Evolutionary conservation across 768 basidiomycete genomes (phyloP), one percentile per base, ranked within the genome.

Genomic region (Leucosporidium scottii): DNA sequence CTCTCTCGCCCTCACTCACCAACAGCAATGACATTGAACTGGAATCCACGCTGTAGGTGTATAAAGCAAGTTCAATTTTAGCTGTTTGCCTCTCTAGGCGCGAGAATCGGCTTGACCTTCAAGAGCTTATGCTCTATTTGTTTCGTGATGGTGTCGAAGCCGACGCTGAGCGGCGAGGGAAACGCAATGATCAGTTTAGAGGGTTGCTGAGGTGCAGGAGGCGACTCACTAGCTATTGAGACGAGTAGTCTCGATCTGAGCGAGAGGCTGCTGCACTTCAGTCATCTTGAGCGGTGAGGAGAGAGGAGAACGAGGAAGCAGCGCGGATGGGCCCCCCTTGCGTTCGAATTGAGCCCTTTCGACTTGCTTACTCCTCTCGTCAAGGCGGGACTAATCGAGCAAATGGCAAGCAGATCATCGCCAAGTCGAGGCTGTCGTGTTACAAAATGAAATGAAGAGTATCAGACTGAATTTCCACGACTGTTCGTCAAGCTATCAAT

Each of bases 51-150:
- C n/a, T 17, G 23, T 20, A n/a, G 27, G 25, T 27, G 47, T 34
- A 20, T 39, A 18, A 20, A 27, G 47, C 17, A 12, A 30, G 27
- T 30, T 20, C 5, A 23, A 18, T 34, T 51, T 13, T 31, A 10
- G 30, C 3, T 15, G 27, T 31, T 6, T 21, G 59, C 0, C 34
- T 6, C 2, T n/a, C 13, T 1, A 25, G 9, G 15, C 25, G 25
- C 12, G 17, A 13, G 54, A 44, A 54, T 25, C 27, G 36, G 15
- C 34, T 94, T 94, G 71, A 94, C 87, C 82, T 97, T 97, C 82
- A 98, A 85, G 72, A 97, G 88, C 85, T 97, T 97, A 84, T 93
- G 90, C 83, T 99, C 94, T 75, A 97, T 97, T 81, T 97, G 94
- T 76, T 87, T 85, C 13, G 67, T 94, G 79, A 98, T 96, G 73